Conservation (phyloP, 1,284 basidiomycete species). For the Heterobasidion annosum region DNA sequence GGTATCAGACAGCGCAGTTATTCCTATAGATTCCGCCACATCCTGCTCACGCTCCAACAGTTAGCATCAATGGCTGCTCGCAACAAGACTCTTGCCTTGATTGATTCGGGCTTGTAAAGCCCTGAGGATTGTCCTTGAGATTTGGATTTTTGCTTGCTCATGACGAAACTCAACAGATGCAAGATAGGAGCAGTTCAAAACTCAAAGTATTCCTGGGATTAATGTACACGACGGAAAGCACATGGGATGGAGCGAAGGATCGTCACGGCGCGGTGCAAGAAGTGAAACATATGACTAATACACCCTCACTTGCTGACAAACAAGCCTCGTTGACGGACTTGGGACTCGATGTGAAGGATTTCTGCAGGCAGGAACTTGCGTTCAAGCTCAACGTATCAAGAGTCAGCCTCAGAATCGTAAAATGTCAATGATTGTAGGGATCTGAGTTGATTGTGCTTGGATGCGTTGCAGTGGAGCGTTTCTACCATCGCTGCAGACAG, state of each 20-base stretch:
- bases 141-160: conserved; percentile 11
- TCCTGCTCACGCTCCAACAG: conserved; percentile 44
- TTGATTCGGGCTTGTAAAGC: conserved; percentile 56
- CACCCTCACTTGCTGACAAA: not conserved
- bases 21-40: conserved; percentile 83
- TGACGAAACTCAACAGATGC: not conserved
- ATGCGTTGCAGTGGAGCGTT: no score
- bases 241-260: not conserved
- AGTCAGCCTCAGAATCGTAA: no score
- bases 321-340: not conserved
- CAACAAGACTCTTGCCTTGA: conserved; percentile 35
- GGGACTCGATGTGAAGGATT: no score
- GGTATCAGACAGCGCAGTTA: conserved; percentile 71
- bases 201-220: no score
- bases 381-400: no score
- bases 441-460: no score
- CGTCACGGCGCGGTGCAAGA: not conserved
- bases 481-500: no score
- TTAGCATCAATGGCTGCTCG: conserved; percentile 2
- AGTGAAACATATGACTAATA: not conserved
- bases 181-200: no score
- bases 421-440: no score
- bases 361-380: no score
- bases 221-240: not conserved
- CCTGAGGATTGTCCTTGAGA: conserved; percentile 27